These are phyloP conservation scores for Malus hybrid DNA, from an alignment of 331 rosid genomes.

Conservation along the genomic window DNA sequence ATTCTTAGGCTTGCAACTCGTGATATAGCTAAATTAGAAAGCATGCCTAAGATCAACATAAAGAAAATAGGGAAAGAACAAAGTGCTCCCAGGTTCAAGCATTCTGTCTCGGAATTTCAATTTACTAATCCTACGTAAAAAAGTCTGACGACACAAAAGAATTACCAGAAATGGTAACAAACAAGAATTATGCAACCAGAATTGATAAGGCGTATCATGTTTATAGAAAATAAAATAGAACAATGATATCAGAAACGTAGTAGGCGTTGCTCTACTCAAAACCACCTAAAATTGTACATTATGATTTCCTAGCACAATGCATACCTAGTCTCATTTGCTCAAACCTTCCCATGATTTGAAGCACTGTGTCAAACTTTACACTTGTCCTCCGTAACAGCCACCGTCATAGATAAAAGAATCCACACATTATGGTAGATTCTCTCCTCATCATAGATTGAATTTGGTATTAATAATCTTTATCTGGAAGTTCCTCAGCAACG, in stretches of 20 bases:
- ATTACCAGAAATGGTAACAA: not conserved
- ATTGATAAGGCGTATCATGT: slow-evolving; percentile 3
- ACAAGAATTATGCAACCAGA: not conserved
- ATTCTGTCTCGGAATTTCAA: slow-evolving; percentile 1
- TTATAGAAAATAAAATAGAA: not conserved
- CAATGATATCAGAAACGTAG: not conserved
- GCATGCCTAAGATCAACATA: not conserved
- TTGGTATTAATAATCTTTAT: slow-evolving; percentile 22
- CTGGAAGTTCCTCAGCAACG: slow-evolving; percentile 19
- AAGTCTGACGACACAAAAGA: not conserved
- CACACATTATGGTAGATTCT: slow-evolving; percentile 2
- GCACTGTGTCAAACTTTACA: slow-evolving; percentile 1
- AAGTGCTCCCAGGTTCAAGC: not conserved
- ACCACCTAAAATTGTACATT: slow-evolving; percentile 25
- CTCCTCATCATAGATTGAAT: slow-evolving; percentile 18
- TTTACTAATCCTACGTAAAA: not conserved
- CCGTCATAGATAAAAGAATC: slow-evolving; percentile 20
- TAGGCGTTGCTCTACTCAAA: slow-evolving; percentile 27
- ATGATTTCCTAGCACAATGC: slow-evolving; percentile 29
- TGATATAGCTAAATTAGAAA: not conserved
- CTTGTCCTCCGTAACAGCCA: slow-evolving; percentile 8
- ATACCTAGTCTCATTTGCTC: slow-evolving; percentile 29
- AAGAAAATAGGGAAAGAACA: not conserved
- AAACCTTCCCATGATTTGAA: slow-evolving; percentile 7
- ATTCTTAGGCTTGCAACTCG: not conserved